phyloP scores from a whole-genome alignment of 2,329 filamentous ascomycete species.

The Fusarium subglutinans region DNA sequence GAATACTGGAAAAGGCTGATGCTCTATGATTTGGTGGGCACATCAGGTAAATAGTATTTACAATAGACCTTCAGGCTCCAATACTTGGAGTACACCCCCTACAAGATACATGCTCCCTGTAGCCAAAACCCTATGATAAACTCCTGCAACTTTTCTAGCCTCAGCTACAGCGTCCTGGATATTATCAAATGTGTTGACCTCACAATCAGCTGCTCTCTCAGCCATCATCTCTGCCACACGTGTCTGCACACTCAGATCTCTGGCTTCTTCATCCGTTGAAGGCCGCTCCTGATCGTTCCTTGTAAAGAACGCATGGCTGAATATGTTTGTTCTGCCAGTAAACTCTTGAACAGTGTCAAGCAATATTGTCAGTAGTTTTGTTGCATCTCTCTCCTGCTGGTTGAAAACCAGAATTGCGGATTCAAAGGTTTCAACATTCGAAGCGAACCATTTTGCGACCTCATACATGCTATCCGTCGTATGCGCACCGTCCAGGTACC shows the following conservation, averaged over 20 bases:
- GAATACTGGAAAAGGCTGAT: slow-evolving; percentile 58
- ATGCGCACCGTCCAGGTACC: slow-evolving; percentile 90
- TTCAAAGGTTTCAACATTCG: slow-evolving; percentile 49
- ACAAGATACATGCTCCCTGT: slow-evolving; percentile 89
- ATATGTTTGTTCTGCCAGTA: slow-evolving; percentile 55
- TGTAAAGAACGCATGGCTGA: slow-evolving; percentile 82
- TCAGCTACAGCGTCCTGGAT: slow-evolving; percentile 75
- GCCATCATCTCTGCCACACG: slow-evolving; percentile 69
- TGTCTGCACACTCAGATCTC: slow-evolving; percentile 70
- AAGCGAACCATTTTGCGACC: slow-evolving; percentile 80
- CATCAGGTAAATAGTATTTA: slow-evolving; percentile 33
- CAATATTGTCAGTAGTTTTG: slow-evolving; percentile 69
- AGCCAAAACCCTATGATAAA: slow-evolving; percentile 70
- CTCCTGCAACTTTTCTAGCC: slow-evolving; percentile 55
- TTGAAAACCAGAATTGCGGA: slow-evolving; percentile 81
- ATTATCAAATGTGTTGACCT: slow-evolving; percentile 67
- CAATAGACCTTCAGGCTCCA: slow-evolving; percentile 61
- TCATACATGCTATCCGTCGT: slow-evolving; percentile 84
- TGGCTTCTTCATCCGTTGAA: slow-evolving; percentile 49
- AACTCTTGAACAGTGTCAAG: slow-evolving; percentile 61
- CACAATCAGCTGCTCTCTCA: slow-evolving; percentile 58
- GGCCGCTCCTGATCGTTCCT: slow-evolving; percentile 67
- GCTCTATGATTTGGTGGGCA: slow-evolving; percentile 47
- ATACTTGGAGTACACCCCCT: slow-evolving; percentile 77
- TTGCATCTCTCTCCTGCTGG: slow-evolving; percentile 85